Base-by-base conservation (phyloP, 2,329 filamentous ascomycete species). In the Fusarium sp. region DNA sequence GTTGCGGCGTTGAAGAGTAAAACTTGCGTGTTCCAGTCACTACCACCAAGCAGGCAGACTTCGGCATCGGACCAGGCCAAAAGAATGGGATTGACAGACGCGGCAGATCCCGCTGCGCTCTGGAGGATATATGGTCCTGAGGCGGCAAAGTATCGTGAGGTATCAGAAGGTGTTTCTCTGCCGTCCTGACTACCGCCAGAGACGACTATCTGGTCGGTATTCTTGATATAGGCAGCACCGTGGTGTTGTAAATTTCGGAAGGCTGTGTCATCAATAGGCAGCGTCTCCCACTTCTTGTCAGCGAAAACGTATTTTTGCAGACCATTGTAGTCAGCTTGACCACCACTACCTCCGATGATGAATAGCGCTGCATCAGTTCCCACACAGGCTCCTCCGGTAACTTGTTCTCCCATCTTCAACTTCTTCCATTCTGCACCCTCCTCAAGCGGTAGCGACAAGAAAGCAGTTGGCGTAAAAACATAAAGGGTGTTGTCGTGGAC, bases 401-500 rank as follows among this genome's bases (percentile, higher is more conserved):
- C 93, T 23, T 90, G 85, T 69, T 91, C 87, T 54, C 94, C 94
- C 80, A 87, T 88, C 2, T 87, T 78, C 74, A 96, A 81, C 74
- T 86, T 80, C 72, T 88, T 85, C 96, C 96, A 98, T 83, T 89
- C 83, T 54, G 90, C 93, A 57, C 93, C 93, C 73, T 90, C 82
- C 71, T 88, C 83, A 72, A 98, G 83, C 18, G 87, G 82, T 73
- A 98, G 83, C 13, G 93, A 92, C 80, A 95, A 89, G 77, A 98
- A 95, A 33, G 90, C 93, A 52, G 89, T 83, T 13, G 90, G 83
- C 10, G 94, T 94, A 81, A 94, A 97, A 50, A 93, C 91, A 84
- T 97, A 98, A 60, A 98, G 89, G 18, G 91, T 94, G 81, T 95
- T 91, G 80, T 95, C 87, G 85, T 94, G 87, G 70, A 98, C 88